phyloP scores from a whole-genome alignment of 768 basidiomycete genomes.

The Paxillus rubicundulus region DNA sequence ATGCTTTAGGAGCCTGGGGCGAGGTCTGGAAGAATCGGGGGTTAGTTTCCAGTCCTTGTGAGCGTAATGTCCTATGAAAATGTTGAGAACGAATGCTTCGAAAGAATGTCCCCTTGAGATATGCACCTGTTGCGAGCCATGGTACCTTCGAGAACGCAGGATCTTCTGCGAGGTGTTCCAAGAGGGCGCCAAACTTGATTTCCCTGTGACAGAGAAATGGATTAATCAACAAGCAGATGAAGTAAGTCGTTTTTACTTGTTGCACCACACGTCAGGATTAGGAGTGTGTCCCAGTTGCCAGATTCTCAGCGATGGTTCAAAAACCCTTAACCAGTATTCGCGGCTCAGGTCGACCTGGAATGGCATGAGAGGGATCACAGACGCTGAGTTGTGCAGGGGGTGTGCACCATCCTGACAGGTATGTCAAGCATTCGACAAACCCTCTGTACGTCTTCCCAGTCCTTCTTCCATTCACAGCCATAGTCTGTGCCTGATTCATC shows the following conservation, averaged over 20 bases:
- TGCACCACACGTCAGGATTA: constrained; percentile 93
- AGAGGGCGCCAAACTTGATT: constrained; percentile 86
- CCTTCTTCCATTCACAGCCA: constrained; percentile 96
- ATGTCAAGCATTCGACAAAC: constrained; percentile 75
- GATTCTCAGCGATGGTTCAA: constrained; percentile 74
- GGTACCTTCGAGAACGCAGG: constrained; percentile 32
- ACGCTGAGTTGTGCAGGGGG: not conserved
- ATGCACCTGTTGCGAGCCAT: constrained; percentile 80
- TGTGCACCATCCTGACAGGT: constrained; percentile 65
- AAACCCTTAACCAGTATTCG: constrained; percentile 91
- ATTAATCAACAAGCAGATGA: not conserved
- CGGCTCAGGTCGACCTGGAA: constrained; percentile 78
- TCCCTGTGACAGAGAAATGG: constrained; percentile 47
- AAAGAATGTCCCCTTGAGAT: not conserved
- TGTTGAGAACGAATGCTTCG: not conserved
- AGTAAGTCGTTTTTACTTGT: constrained; percentile 49
- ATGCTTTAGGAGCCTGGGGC: constrained; percentile 54
- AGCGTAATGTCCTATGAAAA: constrained; percentile 77
- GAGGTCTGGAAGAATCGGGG: constrained; percentile 15
- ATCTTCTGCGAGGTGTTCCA: constrained; percentile 53
- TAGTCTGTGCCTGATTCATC: constrained; percentile 75
- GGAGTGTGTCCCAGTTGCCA: constrained; percentile 85
- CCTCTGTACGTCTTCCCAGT: constrained; percentile 86
- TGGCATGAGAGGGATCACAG: constrained; percentile 2
- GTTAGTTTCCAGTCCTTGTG: constrained; percentile 52